These are phyloP conservation scores for Collybia sordida DNA, from an alignment of 768 basidiomycete genomes.

Conservation along the genomic window DNA sequence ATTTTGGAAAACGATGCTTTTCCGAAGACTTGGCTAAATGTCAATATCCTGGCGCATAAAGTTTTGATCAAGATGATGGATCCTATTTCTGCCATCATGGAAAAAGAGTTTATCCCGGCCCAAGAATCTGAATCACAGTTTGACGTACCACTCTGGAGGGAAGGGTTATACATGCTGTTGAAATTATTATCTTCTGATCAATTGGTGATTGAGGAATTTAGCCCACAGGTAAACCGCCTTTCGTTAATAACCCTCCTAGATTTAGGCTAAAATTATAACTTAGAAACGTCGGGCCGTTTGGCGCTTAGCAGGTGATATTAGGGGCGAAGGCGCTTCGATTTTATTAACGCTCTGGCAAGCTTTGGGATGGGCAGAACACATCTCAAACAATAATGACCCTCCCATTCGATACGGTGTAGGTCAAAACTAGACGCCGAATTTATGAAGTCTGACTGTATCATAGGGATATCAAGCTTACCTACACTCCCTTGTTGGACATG, in stretches of 20 bases:
- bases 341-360: conserved; percentile 83
- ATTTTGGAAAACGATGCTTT: conserved; percentile 88
- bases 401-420: conserved; percentile 72
- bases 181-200: conserved; percentile 88
- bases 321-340: conserved; percentile 86
- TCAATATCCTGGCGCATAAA: conserved; percentile 85
- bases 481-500: conserved; percentile 81
- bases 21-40: conserved; percentile 88
- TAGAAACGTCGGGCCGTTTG: conserved; percentile 95
- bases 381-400: conserved; percentile 48
- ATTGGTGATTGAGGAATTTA: conserved; percentile 92
- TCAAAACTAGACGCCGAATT: conserved; percentile 5
- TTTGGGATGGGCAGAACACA: conserved; percentile 72
- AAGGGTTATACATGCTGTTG: conserved; percentile 78
- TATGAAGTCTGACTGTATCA: conserved; percentile 10
- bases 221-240: conserved; percentile 67
- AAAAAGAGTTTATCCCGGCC: conserved; percentile 76
- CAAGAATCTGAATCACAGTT: conserved; percentile 65
- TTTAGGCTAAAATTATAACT: conserved; percentile 6
- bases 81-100: conserved; percentile 73
- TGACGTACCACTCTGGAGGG: conserved; percentile 77
- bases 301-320: conserved; percentile 93
- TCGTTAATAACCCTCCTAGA: conserved; percentile 2
- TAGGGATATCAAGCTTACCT: conserved; percentile 86
- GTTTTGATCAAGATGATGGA: conserved; percentile 89